These are phyloP conservation scores for Ordospora pajunii DNA, from an alignment of 371 early-diverging fungal species.

Conservation along the genomic window DNA sequence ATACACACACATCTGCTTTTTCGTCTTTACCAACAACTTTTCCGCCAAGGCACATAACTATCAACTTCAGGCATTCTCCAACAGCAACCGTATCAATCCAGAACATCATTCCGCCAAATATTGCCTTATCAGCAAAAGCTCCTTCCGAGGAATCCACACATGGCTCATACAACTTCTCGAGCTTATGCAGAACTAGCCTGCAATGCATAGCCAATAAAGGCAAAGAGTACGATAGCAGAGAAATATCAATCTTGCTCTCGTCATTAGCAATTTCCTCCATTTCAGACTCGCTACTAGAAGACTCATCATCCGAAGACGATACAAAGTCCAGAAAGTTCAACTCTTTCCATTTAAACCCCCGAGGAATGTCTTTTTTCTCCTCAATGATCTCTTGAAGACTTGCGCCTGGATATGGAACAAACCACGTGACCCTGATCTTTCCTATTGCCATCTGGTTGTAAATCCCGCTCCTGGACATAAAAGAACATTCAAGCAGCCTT, in stretches of 20 bases:
- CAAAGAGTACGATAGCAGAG: constrained; percentile 29
- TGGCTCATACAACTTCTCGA: neutral
- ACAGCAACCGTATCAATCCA: constrained; percentile 22
- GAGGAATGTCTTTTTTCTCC: constrained; percentile 26
- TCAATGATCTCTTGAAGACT: constrained; percentile 29
- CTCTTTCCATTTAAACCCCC: constrained; percentile 1
- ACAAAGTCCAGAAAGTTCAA: constrained; percentile 15
- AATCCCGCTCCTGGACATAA: constrained; percentile 41
- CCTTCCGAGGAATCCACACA: too few relatives aligned
- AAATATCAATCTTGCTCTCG: constrained; percentile 35
- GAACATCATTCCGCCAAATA: constrained; percentile 25
- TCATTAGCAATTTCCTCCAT: neutral
- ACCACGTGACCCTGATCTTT: constrained; percentile 37
- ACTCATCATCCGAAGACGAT: neutral
- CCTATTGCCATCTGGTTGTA: constrained; percentile 36
- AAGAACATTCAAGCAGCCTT: constrained; percentile 22
- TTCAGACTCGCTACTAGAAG: neutral
- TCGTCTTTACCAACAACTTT: neutral
- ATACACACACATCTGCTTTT: constrained; percentile 18
- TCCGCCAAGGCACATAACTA: constrained; percentile 8
- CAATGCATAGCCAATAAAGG: constrained; percentile 39
- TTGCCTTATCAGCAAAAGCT: neutral
- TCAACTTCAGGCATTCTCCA: constrained; percentile 9
- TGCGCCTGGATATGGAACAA: constrained; percentile 29
- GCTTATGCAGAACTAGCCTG: constrained; percentile 31